Conservation (phyloP, 2,329 filamentous ascomycete species). For the Nakataea oryzae region DNA sequence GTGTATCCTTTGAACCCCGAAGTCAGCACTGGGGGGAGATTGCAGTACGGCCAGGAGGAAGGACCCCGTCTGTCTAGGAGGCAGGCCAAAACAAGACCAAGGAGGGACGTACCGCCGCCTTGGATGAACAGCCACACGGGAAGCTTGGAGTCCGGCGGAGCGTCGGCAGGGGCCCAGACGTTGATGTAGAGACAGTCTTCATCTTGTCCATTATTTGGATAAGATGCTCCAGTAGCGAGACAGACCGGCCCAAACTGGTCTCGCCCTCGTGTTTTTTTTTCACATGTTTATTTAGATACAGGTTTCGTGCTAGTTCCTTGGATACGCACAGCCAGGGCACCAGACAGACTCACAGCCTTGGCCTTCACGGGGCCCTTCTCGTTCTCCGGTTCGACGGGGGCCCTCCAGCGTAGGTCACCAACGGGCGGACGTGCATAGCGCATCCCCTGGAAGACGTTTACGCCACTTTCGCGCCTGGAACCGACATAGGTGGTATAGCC, state of each 20-base stretch:
- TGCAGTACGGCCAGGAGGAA: not conserved
- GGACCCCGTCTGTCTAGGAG: not conserved
- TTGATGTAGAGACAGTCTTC: constrained; percentile 33
- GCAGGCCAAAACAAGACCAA: not conserved
- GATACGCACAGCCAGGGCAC: not conserved
- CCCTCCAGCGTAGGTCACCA: constrained; percentile 37
- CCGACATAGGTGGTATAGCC: constrained; percentile 8
- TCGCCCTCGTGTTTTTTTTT: not conserved
- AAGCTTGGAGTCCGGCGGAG: constrained; percentile 28
- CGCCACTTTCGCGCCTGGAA: not conserved
- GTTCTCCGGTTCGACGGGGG: constrained; percentile 31
- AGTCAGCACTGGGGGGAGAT: not conserved
- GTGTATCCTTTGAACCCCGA: constrained; percentile 24
- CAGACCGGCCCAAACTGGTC: constrained; percentile 34
- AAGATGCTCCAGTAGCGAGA: constrained; percentile 23
- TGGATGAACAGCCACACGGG: constrained; percentile 46
- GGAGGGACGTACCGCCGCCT: constrained; percentile 21
- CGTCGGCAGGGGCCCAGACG: constrained; percentile 29
- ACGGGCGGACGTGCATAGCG: constrained; percentile 42
- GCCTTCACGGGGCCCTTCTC: constrained; percentile 5
- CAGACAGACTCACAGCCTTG: constrained; percentile 2
- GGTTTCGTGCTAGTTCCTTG: not conserved
- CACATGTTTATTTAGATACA: not conserved
- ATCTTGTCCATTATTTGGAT: constrained; percentile 18
- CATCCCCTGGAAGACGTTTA: constrained; percentile 35